phyloP scores from a whole-genome alignment of 1,139 yeast species.

The Debaryomyces coudertii region DNA sequence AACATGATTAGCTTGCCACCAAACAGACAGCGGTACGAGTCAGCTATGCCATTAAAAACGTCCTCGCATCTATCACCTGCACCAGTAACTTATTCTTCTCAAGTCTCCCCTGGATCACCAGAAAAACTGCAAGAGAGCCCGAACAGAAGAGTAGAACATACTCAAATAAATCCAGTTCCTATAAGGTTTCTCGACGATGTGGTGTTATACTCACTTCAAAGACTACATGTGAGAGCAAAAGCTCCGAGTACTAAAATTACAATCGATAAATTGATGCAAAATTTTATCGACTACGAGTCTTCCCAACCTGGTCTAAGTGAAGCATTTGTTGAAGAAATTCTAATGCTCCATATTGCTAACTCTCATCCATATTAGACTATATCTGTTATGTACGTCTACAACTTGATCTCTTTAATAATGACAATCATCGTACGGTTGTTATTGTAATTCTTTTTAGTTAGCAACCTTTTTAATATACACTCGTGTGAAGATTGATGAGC shows the following conservation, averaged over 20 bases:
- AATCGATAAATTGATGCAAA: conserved; percentile 43
- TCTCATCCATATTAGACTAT: background rate
- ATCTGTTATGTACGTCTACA: background rate
- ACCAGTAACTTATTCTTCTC: conserved; percentile 33
- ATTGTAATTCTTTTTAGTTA: background rate
- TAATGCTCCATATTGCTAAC: conserved; percentile 11
- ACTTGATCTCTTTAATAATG: background rate
- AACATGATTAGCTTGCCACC: conserved; percentile 4
- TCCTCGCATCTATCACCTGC: conserved; percentile 17
- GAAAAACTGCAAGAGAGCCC: conserved; percentile 8
- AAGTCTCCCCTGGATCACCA: conserved; percentile 8
- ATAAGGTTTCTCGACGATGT: conserved; percentile 15
- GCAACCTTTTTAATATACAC: background rate
- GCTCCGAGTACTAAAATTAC: conserved; percentile 46
- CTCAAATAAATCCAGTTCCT: background rate
- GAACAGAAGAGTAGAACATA: background rate
- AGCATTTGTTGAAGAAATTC: conserved; percentile 62
- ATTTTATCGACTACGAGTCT: conserved; percentile 48
- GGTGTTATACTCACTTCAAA: conserved; percentile 27
- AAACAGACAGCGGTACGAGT: background rate
- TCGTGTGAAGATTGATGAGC: no score
- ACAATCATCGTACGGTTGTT: background rate
- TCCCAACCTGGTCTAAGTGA: conserved; percentile 65
- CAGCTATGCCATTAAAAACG: background rate
- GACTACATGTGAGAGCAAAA: conserved; percentile 54